Base-by-base conservation (phyloP, 208 protist species). In the Vickermania ingenoplastis region DNA sequence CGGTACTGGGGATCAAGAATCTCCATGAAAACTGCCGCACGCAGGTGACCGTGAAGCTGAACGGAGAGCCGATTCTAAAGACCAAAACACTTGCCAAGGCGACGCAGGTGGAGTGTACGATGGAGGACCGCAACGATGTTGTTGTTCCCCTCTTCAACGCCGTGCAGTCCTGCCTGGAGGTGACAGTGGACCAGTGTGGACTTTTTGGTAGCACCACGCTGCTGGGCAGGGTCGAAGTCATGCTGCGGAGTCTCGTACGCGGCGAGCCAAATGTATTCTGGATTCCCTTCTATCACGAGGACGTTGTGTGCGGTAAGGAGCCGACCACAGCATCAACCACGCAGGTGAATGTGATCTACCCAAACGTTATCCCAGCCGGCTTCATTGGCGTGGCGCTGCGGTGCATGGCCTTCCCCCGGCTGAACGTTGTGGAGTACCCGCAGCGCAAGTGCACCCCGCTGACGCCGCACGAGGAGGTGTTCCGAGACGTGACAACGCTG, bases 41-140 rank as follows among this genome's bases (percentile, higher is more conserved):
- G 21, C 41, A 69, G 36, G 85, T 71, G 57, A 88, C 86, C 68
- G 87, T 91, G 54, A 89, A 86, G 62, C 48, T 94, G 29, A 73
- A 83, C 54, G 59, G 69, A 28, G 56, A 59, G 61, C 22, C 59
- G 3, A 77, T 88, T 26, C 66, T 94, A 54, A 69, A 73, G 27
- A 94, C 84, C 1, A 60, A 60, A 11, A 68, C 77, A 48, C 65
- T 79, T 41, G 65, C 67, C 29, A 59, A 57, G 21, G 64, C 57
- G 2, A 31, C 56, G 0, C 63, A 70, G 23, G 59, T 81, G 22
- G 13, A 28, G 22, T 75, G 89, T 57, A 64, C 73, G 59, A 82
- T 90, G 58, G 70, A 57, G 28, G 72, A 89, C 59, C 62, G 79
- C 69, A 89, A 89, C 67, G 83, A 91, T 51, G 54, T 59, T 53